phyloP scores from a whole-genome alignment of 176 grass and related monocot genomes.

The Musa troglodytarum region DNA sequence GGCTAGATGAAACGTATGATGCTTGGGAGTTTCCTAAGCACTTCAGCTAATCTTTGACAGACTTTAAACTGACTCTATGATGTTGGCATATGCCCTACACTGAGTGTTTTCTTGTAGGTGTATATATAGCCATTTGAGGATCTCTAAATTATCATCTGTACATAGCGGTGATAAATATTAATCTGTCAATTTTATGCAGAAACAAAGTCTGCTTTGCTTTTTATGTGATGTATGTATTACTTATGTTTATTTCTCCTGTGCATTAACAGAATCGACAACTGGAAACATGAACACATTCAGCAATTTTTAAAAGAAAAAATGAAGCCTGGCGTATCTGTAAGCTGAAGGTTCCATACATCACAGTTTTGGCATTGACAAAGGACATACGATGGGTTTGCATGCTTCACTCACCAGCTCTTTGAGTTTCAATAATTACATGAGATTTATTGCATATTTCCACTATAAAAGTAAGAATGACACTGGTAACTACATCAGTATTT shows the following conservation, averaged over 20 bases:
- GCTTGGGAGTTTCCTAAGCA: too few relatives aligned
- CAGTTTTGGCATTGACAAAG: too few relatives aligned
- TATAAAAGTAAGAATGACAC: background rate
- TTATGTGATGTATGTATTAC: background rate
- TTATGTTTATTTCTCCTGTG: slow-evolving; percentile 19
- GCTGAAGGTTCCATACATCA: slow-evolving; percentile 12
- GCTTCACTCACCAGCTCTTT: background rate
- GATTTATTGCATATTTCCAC: background rate
- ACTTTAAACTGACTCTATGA: too few relatives aligned
- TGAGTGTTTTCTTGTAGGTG: too few relatives aligned
- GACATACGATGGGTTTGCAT: too few relatives aligned
- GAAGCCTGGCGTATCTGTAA: slow-evolving; percentile 37
- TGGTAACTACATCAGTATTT: background rate
- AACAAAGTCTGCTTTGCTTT: background rate
- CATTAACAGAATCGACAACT: slow-evolving; percentile 85
- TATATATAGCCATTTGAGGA: too few relatives aligned
- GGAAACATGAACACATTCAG: slow-evolving; percentile 86
- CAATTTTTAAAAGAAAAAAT: slow-evolving; percentile 90
- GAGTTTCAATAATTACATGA: background rate
- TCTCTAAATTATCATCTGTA: too few relatives aligned
- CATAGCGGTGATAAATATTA: too few relatives aligned
- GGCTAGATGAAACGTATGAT: too few relatives aligned
- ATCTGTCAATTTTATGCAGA: too few relatives aligned
- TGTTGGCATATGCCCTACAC: too few relatives aligned
- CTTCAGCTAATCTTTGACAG: too few relatives aligned